phyloP scores from a whole-genome alignment of 441 rosid species.

The Arabidopsis hybrid region DNA sequence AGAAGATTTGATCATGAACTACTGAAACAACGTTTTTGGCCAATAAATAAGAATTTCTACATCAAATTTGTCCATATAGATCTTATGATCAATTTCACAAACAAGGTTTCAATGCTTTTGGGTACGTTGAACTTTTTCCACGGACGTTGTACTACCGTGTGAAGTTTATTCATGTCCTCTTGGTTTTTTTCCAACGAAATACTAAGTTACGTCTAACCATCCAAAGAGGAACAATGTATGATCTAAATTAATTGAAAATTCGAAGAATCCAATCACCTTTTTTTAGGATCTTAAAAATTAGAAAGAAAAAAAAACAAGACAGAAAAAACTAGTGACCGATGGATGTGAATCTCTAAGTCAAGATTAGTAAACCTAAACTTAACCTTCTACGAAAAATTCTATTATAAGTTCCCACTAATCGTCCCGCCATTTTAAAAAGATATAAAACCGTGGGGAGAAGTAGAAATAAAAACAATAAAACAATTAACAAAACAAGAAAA shows the following conservation, averaged over 20 bases:
- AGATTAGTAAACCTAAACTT: constrained; percentile 48
- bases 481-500: constrained; percentile 32
- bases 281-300: constrained; percentile 29
- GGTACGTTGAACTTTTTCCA: neutral
- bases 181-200: neutral
- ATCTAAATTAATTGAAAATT: constrained; percentile 21
- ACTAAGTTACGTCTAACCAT: constrained; percentile 10
- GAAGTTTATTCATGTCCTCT: constrained; percentile 4
- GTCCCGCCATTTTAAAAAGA: neutral
- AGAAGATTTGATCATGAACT: too few relatives aligned
- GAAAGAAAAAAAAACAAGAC: constrained; percentile 10
- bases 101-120: neutral
- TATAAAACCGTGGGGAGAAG: constrained; percentile 30
- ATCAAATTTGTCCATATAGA: neutral
- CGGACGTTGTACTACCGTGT: neutral
- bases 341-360: constrained; percentile 31
- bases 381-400: constrained; percentile 28
- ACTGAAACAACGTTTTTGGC: neutral
- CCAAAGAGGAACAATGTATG: constrained; percentile 4
- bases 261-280: constrained; percentile 2
- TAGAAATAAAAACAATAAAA: constrained; percentile 3
- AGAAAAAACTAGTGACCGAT: constrained; percentile 18
- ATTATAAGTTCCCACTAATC: constrained; percentile 30
- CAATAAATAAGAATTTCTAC: neutral
- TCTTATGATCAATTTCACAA: neutral